Evolutionary conservation across 2,329 filamentous ascomycete species (phyloP).

Genomic region (Arthroderma sp.): DNA sequence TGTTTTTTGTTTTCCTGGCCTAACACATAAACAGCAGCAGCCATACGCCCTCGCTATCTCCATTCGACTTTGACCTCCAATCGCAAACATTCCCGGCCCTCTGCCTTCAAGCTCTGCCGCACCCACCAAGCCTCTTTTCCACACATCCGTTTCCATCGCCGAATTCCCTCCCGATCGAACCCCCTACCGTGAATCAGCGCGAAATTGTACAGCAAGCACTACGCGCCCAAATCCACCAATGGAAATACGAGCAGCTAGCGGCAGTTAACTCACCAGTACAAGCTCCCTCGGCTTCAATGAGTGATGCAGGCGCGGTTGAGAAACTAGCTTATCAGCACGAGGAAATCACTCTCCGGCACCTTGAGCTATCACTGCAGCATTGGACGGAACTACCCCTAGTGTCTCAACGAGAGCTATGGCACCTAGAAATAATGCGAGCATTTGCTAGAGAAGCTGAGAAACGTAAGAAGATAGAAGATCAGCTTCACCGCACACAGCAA

Average conservation of each 20-base stretch:
- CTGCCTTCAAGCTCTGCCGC: conserved; percentile 65
- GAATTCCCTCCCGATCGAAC: conserved; percentile 68
- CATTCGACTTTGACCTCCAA: conserved; percentile 72
- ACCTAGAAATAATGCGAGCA: conserved; percentile 37
- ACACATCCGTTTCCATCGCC: conserved; percentile 65
- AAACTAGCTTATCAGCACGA: conserved; percentile 49
- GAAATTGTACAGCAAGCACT: conserved; percentile 59
- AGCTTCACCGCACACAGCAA: conserved; percentile 35
- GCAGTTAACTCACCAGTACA: conserved; percentile 8
- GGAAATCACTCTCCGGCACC: conserved; percentile 58
- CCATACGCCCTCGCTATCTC: conserved; percentile 31
- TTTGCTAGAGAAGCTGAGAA: conserved; percentile 36
- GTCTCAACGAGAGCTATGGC: conserved; percentile 39
- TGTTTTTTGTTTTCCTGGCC: not conserved
- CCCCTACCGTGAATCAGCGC: conserved; percentile 61
- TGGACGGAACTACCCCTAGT: conserved; percentile 56
- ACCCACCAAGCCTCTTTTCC: conserved; percentile 72
- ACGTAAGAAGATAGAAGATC: conserved; percentile 33
- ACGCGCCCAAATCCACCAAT: conserved; percentile 53
- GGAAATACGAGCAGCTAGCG: conserved; percentile 41
- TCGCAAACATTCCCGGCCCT: conserved; percentile 76
- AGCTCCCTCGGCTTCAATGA: conserved; percentile 14
- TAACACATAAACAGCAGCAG: conserved; percentile 28
- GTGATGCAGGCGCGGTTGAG: conserved; percentile 20
- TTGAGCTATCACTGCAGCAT: conserved; percentile 63